A percentile compares a stretch with the other conserved stretches of the same genome.
phyloP scores from a whole-genome alignment of 352 stramenopile genomes.

The Pythium myriotylum region DNA sequence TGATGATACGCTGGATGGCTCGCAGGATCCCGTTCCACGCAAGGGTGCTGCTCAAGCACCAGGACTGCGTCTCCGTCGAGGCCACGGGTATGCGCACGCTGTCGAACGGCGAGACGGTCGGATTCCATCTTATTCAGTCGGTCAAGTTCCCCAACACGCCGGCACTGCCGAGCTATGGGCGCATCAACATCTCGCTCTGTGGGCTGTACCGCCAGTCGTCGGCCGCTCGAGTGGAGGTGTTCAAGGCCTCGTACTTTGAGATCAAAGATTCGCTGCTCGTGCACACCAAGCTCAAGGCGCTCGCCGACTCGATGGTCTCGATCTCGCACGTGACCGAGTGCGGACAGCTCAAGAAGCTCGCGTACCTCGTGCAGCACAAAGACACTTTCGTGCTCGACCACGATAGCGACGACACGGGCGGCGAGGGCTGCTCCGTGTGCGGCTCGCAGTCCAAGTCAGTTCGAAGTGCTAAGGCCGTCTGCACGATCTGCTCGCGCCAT shows the following conservation, averaged over 20 bases:
- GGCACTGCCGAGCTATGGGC: constrained; percentile 32
- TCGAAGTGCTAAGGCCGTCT: no score
- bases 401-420: neutral
- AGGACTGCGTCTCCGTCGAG: constrained; percentile 61
- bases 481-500: no score
- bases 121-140: constrained; percentile 65
- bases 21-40: constrained; percentile 44
- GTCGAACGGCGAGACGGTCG: constrained; percentile 29
- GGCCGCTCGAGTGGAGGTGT: neutral
- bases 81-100: constrained; percentile 37
- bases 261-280: constrained; percentile 32
- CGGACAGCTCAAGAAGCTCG: constrained; percentile 42
- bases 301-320: constrained; percentile 36
- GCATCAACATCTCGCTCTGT: constrained; percentile 57
- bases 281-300: constrained; percentile 37
- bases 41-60: constrained; percentile 41
- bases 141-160: constrained; percentile 55
- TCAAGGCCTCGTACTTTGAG: neutral
- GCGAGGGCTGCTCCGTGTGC: constrained; percentile 7
- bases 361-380: constrained; percentile 37
- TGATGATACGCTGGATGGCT: constrained; percentile 66
- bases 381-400: neutral
- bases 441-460: neutral
- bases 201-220: constrained; percentile 41
- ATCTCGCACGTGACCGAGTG: constrained; percentile 28